Conservation (phyloP, 2,329 filamentous ascomycete genomes). For the Trichoderma breve region DNA sequence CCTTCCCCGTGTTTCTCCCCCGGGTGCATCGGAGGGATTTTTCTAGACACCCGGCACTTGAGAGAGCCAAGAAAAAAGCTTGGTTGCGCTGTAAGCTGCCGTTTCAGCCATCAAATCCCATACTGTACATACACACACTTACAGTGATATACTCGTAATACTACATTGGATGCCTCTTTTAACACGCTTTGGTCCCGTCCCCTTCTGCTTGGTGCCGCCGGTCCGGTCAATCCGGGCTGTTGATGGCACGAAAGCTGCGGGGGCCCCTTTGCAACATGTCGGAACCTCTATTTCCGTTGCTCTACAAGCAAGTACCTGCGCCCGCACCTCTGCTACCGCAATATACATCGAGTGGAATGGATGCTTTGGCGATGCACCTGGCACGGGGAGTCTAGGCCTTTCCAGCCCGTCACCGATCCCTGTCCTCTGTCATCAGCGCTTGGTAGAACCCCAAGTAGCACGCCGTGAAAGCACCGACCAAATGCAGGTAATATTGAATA, state of each 20-base stretch:
- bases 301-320: not conserved
- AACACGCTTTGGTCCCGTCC: not conserved
- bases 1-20: not conserved
- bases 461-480: not conserved
- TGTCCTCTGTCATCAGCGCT: not conserved
- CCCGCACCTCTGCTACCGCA: not conserved
- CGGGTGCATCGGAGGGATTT: not conserved
- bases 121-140: not conserved
- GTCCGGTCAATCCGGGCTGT: not conserved
- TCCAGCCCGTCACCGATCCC: not conserved
- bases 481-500: not conserved
- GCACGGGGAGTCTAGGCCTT: not conserved
- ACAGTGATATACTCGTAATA: not conserved
- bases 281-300: not conserved
- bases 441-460: not conserved
- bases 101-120: not conserved
- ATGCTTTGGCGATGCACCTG: not conserved
- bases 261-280: not conserved
- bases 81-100: not conserved
- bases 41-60: not conserved
- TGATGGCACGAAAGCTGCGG: not conserved
- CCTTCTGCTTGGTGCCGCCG: not conserved
- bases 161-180: not conserved
- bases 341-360: not conserved
- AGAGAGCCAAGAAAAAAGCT: conserved; percentile 5